A percentile compares a stretch with the other conserved stretches of the same genome.
Conservation (phyloP, 176 grass and related monocot genomes). For the Musa schizocarpa region DNA sequence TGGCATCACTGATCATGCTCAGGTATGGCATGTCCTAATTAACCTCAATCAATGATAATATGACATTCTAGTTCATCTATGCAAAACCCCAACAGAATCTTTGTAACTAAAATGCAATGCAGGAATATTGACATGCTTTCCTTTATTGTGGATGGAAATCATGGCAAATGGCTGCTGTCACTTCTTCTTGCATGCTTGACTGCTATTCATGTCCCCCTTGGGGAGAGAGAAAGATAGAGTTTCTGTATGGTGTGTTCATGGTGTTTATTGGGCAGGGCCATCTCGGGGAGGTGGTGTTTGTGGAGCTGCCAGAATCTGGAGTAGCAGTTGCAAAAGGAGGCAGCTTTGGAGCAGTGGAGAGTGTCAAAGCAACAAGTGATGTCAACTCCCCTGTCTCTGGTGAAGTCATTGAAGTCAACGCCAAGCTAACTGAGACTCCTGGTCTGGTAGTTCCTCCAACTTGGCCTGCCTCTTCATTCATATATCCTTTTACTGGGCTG, state of each 20-base stretch:
- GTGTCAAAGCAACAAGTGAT: slow-evolving; percentile 95
- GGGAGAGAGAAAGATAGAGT: neutral
- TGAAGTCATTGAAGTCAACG: slow-evolving; percentile 74
- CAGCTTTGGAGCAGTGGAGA: slow-evolving; percentile 83
- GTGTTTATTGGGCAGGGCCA: slow-evolving; percentile 33
- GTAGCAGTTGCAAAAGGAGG: slow-evolving; percentile 36
- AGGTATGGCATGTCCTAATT: slow-evolving; percentile 28
- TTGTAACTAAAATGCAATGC: neutral
- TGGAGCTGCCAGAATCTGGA: slow-evolving; percentile 74
- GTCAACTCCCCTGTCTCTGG: slow-evolving; percentile 84
- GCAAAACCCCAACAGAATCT: neutral
- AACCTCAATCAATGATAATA: no score
- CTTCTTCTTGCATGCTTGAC: neutral
- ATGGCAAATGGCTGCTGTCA: neutral
- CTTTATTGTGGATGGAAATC: neutral
- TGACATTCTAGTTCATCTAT: no score
- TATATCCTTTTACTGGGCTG: neutral
- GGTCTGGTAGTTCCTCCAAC: slow-evolving; percentile 44
- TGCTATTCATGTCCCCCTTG: neutral
- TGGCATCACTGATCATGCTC: slow-evolving; percentile 87
- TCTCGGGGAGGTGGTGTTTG: slow-evolving; percentile 84
- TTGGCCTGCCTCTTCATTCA: neutral
- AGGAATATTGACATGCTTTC: neutral
- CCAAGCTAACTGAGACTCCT: slow-evolving; percentile 56
- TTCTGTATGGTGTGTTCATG: neutral